Percentiles rank a stretch among this genome's conserved stretches.
These are phyloP conservation scores for Diaporthe ampelina DNA, from an alignment of 2,329 filamentous ascomycete species.

Conservation along the genomic window DNA sequence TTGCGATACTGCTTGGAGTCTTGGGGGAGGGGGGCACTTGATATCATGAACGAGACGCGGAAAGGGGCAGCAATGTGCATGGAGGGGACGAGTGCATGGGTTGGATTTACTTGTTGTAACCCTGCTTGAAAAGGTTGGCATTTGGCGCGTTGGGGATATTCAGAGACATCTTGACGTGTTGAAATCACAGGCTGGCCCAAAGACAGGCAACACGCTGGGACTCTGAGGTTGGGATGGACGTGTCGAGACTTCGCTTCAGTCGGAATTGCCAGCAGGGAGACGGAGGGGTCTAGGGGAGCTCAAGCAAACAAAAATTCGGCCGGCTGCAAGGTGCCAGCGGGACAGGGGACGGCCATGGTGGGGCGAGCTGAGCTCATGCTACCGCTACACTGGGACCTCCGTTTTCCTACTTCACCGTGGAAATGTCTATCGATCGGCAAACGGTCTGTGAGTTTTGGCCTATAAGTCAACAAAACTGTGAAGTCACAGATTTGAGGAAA, in stretches of 20 bases:
- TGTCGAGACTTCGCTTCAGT: slow-evolving; percentile 10
- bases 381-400: slow-evolving; percentile 5
- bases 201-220: slow-evolving; percentile 17
- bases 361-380: slow-evolving; percentile 16
- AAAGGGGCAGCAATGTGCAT: slow-evolving; percentile 38
- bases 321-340: slow-evolving; percentile 28
- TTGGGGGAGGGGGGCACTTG: neutral
- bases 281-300: slow-evolving; percentile 25
- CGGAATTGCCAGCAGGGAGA: slow-evolving; percentile 14
- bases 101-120: slow-evolving; percentile 88
- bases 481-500: neutral
- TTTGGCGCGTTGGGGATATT: slow-evolving; percentile 96
- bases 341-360: slow-evolving; percentile 9
- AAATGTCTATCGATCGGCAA: neutral
- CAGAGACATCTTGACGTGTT: slow-evolving; percentile 81
- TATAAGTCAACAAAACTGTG: too few species aligned
- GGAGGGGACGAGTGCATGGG: slow-evolving; percentile 20
- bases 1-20: slow-evolving; percentile 32
- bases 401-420: neutral
- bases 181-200: slow-evolving; percentile 20
- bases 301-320: slow-evolving; percentile 35
- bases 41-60: slow-evolving; percentile 38
- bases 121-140: slow-evolving; percentile 92
- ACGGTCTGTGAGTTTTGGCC: neutral
- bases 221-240: slow-evolving; percentile 18